phyloP scores from a whole-genome alignment of 1,139 yeast species.

The Candida anutae region DNA sequence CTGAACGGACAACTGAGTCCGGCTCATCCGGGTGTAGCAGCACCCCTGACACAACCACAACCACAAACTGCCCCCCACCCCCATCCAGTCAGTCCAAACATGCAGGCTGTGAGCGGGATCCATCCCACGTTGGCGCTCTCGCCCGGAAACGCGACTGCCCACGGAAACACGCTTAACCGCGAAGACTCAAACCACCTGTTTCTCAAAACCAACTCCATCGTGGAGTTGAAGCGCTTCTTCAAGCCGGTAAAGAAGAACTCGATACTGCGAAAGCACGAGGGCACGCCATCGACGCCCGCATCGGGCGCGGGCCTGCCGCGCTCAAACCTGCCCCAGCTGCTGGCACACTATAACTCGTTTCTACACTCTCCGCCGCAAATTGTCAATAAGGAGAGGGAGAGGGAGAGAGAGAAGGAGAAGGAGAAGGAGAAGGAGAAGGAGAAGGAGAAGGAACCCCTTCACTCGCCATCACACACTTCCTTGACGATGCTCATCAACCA shows the following conservation, averaged over 20 bases:
- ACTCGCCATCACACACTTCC: slow-evolving; percentile 34
- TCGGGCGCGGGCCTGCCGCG: too few relatives aligned
- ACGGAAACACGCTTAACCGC: slow-evolving; percentile 10
- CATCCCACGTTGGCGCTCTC: background rate
- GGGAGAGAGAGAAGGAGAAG: too few relatives aligned
- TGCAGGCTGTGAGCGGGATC: background rate
- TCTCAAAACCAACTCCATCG: slow-evolving; percentile 32
- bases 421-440: too few relatives aligned
- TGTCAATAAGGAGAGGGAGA: slow-evolving; percentile 2
- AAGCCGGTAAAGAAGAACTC: slow-evolving; percentile 32
- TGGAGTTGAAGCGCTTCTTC: slow-evolving; percentile 34
- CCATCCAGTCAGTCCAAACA: background rate
- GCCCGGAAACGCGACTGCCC: background rate
- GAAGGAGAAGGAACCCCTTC: slow-evolving; percentile 3
- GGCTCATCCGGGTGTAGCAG: slow-evolving; percentile 1
- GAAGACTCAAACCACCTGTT: slow-evolving; percentile 25
- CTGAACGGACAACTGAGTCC: background rate
- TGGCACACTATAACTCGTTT: slow-evolving; percentile 15
- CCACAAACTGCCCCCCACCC: background rate
- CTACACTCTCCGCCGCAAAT: slow-evolving; percentile 27
- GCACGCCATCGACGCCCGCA: slow-evolving; percentile 1
- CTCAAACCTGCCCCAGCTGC: background rate
- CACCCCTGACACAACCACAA: background rate
- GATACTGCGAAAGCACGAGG: slow-evolving; percentile 14
- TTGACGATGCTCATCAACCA: slow-evolving; percentile 39